Evolutionary conservation across 148 eudicot genomes (phyloP), one percentile per base, ranked within the genome.

Genomic region (Cornus kousa): DNA sequence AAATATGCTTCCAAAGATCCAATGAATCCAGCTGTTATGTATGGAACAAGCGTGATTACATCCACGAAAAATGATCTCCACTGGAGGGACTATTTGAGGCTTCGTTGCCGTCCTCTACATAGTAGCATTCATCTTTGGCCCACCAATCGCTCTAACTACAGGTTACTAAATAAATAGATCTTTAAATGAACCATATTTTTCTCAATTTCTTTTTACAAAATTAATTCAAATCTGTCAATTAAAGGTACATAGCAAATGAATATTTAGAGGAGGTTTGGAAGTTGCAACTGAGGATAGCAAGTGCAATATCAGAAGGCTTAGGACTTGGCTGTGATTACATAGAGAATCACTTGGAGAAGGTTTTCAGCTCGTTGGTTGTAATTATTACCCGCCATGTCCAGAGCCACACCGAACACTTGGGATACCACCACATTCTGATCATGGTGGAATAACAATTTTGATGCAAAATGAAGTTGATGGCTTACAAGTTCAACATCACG

Each of bases 71-170:
- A 72, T 65, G 7, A 19, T 40, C 81, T 62, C 23, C 75, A 71
- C 20, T 79, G 81, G 81, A 79, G 81, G 46, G 81, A 79, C 81
- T 79, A 19, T 64, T 72, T 79, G 39, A 71, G 81, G 67, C 81
- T 62, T 31, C 71, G 57, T 39, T 70, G 81, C 24, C 43, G 16
- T 79, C 81, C 70, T 22, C 17, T 57, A 24, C 17, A 77, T 39
- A 39, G 43, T 9, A 78, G 5, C 80, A 70, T 69, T 53, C 57
- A 78, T 68, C 60, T 71, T 13, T 78, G 80, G 80, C 80, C 80
- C 1, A 11, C 23, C 43, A 71, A 64, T 79, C 81, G 76, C 0
- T 68, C 81, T 24, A 64, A 60, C 12, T 79, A 79, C 81, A 79
- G 76, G 81, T 39, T 28, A 28, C 5, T 79, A 68, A 68, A 3